Evolutionary conservation across 1,284 basidiomycete species (phyloP).

Genomic region (Ganoderma resinaceum): DNA sequence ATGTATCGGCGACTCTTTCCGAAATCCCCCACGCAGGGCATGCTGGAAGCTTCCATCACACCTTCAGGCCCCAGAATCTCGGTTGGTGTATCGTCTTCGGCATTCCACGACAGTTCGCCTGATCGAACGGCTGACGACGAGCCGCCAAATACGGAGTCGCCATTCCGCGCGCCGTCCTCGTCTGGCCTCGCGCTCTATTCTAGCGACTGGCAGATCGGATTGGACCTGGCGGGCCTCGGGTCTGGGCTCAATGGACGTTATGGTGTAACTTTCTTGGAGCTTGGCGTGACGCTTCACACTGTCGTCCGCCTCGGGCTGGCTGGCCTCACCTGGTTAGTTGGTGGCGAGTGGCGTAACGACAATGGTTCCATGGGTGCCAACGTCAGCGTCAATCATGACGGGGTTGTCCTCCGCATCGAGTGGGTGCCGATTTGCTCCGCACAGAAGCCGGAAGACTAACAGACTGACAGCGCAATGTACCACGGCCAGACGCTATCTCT

Average conservation of each 20-base stretch:
- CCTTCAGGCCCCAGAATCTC: constrained; percentile 31
- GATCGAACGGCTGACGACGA: constrained; percentile 24
- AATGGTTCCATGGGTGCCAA: constrained; percentile 39
- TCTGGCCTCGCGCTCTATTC: constrained; percentile 39
- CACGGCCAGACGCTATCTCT: constrained; percentile 43
- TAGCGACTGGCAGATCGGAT: constrained; percentile 38
- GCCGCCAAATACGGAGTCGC: constrained; percentile 13
- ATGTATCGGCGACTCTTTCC: constrained; percentile 43
- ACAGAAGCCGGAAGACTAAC: constrained; percentile 10
- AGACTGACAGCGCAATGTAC: constrained; percentile 39
- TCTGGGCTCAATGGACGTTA: constrained; percentile 40
- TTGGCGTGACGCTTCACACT: constrained; percentile 35
- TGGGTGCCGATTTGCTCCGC: constrained; percentile 34
- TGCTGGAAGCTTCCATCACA: constrained; percentile 33
- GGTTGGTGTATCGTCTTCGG: constrained; percentile 35
- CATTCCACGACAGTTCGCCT: constrained; percentile 34
- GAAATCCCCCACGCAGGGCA: constrained; percentile 39
- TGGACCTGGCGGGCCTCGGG: constrained; percentile 38
- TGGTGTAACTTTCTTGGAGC: constrained; percentile 41
- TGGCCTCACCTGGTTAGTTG: constrained; percentile 38
- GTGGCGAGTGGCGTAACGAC: constrained; percentile 39
- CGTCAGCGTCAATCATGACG: constrained; percentile 39
- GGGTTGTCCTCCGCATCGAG: constrained; percentile 45
- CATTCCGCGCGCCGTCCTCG: constrained; percentile 37
- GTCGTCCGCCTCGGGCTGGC: constrained; percentile 35